Conservation (phyloP, 768 basidiomycete species). For the Suillus bovinus region DNA sequence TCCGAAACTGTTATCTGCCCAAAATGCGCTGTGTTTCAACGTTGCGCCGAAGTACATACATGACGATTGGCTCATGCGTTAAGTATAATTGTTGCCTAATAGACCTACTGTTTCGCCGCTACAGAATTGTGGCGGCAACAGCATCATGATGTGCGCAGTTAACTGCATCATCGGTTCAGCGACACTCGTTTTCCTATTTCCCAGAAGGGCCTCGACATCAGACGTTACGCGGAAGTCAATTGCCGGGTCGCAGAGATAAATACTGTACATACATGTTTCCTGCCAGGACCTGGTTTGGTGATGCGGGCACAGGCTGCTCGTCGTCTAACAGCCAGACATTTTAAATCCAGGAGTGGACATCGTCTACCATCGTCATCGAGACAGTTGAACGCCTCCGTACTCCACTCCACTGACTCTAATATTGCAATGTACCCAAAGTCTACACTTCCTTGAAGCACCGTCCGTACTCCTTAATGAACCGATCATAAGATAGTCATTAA, state of each 20-base stretch:
- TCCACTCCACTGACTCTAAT: not conserved
- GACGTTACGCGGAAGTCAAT: not conserved
- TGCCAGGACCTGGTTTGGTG: not conserved
- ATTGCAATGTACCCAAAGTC: not conserved
- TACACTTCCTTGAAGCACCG: not conserved
- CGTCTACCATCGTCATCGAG: not conserved
- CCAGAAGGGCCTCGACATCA: not conserved
- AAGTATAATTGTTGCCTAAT: not conserved
- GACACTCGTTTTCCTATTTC: not conserved
- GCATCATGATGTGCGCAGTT: not conserved
- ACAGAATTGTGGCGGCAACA: not conserved
- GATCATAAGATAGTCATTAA: not conserved
- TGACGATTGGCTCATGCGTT: not conserved
- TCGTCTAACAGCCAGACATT: not conserved
- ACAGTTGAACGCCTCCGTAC: not conserved
- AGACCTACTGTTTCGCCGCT: not conserved
- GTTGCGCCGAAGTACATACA: not conserved
- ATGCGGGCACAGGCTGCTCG: not conserved
- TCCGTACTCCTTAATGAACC: not conserved
- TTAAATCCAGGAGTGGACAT: not conserved
- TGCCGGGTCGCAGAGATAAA: not conserved
- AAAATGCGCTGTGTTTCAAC: not conserved
- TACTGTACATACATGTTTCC: not conserved
- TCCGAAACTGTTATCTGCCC: not conserved
- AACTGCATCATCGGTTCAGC: not conserved